phyloP scores from a whole-genome alignment of 2,329 filamentous ascomycete genomes.

The Pseudogymnoascus sp. region DNA sequence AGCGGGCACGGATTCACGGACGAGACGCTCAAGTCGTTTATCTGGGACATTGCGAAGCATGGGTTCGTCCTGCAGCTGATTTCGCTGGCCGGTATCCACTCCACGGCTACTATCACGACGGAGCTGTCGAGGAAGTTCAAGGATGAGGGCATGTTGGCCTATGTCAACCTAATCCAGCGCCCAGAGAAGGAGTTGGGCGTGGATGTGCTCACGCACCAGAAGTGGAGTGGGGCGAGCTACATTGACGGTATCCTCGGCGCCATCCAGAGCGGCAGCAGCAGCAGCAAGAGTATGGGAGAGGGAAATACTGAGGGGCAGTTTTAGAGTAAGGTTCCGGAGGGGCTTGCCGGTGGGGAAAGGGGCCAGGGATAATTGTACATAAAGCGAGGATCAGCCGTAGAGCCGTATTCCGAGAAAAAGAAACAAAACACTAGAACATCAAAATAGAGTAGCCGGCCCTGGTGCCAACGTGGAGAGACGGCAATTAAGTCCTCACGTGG shows the following conservation, averaged over 20 bases:
- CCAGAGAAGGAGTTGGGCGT: constrained; percentile 69
- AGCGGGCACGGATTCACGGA: constrained; percentile 88
- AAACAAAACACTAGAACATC: neutral
- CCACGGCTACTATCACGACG: constrained; percentile 55
- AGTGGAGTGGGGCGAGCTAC: constrained; percentile 60
- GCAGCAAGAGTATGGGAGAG: constrained; percentile 88
- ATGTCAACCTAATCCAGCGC: constrained; percentile 87
- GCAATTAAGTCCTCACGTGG: neutral
- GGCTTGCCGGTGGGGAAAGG: neutral
- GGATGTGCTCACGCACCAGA: constrained; percentile 35
- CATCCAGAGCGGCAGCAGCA: constrained; percentile 85
- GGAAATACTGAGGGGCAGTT: constrained; percentile 81
- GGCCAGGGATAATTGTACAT: neutral
- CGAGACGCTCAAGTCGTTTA: constrained; percentile 76
- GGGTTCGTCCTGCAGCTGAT: constrained; percentile 68
- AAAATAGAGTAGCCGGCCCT: neutral
- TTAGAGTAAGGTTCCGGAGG: constrained; percentile 12
- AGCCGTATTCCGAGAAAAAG: neutral
- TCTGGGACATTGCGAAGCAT: constrained; percentile 91
- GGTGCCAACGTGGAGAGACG: neutral
- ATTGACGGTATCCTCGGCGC: constrained; percentile 85
- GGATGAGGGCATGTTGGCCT: constrained; percentile 90
- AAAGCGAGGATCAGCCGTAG: neutral
- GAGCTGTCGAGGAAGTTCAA: constrained; percentile 80
- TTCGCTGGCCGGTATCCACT: constrained; percentile 59